phyloP scores from a whole-genome alignment of 257 asterid genomes.

The Fraxinus anomala region DNA sequence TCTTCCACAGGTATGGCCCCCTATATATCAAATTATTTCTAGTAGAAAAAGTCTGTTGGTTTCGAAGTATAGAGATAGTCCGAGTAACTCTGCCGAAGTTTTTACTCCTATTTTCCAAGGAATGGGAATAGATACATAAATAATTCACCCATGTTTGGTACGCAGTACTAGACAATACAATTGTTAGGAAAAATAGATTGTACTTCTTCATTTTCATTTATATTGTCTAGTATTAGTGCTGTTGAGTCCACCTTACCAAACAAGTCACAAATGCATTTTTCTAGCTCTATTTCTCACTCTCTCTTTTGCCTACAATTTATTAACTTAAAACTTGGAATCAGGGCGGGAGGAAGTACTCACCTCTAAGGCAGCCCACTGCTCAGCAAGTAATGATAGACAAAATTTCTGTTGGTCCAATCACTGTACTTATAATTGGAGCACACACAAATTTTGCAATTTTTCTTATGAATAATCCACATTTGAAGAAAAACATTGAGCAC shows the following conservation, averaged over 20 bases:
- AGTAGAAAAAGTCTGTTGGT: background rate
- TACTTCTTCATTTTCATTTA: background rate
- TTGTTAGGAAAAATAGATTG: background rate
- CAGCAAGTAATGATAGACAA: slow-evolving; percentile 72
- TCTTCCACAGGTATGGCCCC: slow-evolving; percentile 70
- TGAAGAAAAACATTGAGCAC: slow-evolving; percentile 69
- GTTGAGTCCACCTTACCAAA: background rate
- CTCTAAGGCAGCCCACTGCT: slow-evolving; percentile 73
- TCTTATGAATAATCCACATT: slow-evolving; percentile 68
- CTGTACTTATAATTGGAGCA: slow-evolving; percentile 56
- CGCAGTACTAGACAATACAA: too few species aligned
- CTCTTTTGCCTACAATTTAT: background rate
- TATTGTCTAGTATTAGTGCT: background rate
- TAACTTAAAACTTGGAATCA: slow-evolving; percentile 22
- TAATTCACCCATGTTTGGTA: background rate
- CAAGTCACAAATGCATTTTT: background rate
- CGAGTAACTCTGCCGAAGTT: background rate
- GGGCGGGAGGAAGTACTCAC: slow-evolving; percentile 71
- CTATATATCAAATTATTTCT: background rate
- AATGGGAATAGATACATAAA: background rate
- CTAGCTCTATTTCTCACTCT: background rate
- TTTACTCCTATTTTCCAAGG: background rate
- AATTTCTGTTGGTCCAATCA: slow-evolving; percentile 67
- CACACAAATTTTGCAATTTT: slow-evolving; percentile 68
- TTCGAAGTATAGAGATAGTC: too few species aligned